These are phyloP conservation scores for Plectosphaerella cucumerina DNA, from an alignment of 2,329 filamentous ascomycete genomes.

Conservation along the genomic window DNA sequence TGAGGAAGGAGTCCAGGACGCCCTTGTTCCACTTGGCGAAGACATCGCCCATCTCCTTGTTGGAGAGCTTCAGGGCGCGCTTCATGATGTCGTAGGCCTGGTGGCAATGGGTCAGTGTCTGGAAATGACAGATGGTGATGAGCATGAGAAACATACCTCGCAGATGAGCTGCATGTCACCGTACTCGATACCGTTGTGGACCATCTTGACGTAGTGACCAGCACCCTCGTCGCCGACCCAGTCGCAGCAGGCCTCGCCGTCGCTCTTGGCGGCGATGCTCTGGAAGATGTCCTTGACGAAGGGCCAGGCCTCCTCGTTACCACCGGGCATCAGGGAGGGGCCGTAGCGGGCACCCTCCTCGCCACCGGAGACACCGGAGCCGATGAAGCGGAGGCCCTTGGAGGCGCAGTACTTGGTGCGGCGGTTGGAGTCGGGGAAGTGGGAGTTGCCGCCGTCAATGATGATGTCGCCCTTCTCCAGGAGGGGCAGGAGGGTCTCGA, in stretches of 20 bases:
- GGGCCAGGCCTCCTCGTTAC: conserved; percentile 96
- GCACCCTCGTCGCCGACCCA: conserved; percentile 99
- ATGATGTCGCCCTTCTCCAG: conserved; percentile 91
- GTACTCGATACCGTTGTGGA: conserved; percentile 99
- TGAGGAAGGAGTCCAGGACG: conserved; percentile 97
- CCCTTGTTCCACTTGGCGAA: conserved; percentile 98
- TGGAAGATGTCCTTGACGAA: conserved; percentile 99
- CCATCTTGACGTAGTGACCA: conserved; percentile 99
- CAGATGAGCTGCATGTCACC: conserved; percentile 99
- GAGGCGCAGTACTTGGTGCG: conserved; percentile 79
- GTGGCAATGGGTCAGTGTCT: not conserved
- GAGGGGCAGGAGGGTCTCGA: conserved; percentile 85
- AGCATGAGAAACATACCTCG: conserved; percentile 61
- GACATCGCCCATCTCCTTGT: conserved; percentile 95
- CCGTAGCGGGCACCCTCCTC: conserved; percentile 98
- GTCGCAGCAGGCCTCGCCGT: conserved; percentile 96
- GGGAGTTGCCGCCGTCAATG: conserved; percentile 98
- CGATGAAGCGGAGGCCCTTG: conserved; percentile 95
- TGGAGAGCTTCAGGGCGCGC: conserved; percentile 82
- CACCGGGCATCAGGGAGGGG: conserved; percentile 97
- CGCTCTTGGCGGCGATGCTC: conserved; percentile 94
- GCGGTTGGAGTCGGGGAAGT: conserved; percentile 98
- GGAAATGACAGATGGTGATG: not conserved
- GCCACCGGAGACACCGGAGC: conserved; percentile 95
- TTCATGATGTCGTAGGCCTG: conserved; percentile 99